phyloP scores from a whole-genome alignment of 768 basidiomycete genomes.

The Dictyophora rubrovolvata region DNA sequence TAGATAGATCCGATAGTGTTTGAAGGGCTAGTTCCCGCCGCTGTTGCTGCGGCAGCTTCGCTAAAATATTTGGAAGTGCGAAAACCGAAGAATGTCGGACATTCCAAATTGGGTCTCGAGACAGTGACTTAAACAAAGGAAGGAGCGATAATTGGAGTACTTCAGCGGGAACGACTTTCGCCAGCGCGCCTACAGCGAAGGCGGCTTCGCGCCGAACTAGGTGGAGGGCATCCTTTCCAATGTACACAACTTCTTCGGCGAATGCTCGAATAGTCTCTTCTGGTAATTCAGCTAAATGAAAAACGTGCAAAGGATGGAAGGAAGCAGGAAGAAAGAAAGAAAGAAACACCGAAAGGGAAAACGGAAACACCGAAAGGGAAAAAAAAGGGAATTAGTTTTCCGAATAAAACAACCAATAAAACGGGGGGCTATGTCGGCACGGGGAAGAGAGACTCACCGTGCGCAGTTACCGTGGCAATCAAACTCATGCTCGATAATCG shows the following conservation, averaged over 20 bases:
- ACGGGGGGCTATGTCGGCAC: background rate
- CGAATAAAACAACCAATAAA: background rate
- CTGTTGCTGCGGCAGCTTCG: slow-evolving; percentile 46
- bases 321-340: background rate
- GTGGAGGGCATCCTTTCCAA: slow-evolving; percentile 52
- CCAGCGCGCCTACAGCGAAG: slow-evolving; percentile 79
- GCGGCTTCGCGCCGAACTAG: slow-evolving; percentile 83
- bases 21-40: slow-evolving; percentile 58
- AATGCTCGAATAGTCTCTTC: slow-evolving; percentile 45
- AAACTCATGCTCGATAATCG: slow-evolving; percentile 88
- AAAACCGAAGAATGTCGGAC: slow-evolving; percentile 85
- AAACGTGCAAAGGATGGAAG: slow-evolving; percentile 8
- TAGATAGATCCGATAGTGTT: slow-evolving; percentile 50
- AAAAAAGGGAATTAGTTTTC: background rate
- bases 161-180: slow-evolving; percentile 77
- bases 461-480: slow-evolving; percentile 78
- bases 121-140: slow-evolving; percentile 64
- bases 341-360: too few species aligned
- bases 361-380: too few species aligned
- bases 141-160: slow-evolving; percentile 56
- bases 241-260: slow-evolving; percentile 64
- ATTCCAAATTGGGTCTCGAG: slow-evolving; percentile 62
- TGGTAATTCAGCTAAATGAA: slow-evolving; percentile 11
- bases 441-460: slow-evolving; percentile 36
- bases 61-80: slow-evolving; percentile 70